phyloP scores from a whole-genome alignment of 495 filamentous ascomycete species.

The Lasiosphaeris hirsuta region DNA sequence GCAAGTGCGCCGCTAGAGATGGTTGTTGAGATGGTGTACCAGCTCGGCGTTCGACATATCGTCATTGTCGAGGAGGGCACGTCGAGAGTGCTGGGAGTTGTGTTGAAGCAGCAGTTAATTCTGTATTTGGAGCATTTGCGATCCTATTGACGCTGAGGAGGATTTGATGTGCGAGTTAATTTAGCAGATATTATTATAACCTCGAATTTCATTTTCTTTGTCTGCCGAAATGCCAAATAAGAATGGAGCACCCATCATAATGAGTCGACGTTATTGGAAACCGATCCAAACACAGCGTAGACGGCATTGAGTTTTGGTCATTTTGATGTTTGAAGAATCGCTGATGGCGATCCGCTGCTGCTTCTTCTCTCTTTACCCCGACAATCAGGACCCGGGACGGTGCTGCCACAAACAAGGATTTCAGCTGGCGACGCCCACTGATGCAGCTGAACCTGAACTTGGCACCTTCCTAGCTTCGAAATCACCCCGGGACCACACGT shows the following conservation, averaged over 20 bases:
- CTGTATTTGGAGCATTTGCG: conserved; percentile 32
- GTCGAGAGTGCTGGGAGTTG: conserved; percentile 37
- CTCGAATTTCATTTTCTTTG: neutral
- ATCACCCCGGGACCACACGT: neutral
- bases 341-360: too few relatives aligned
- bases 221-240: too few relatives aligned
- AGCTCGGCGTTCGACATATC: conserved; percentile 51
- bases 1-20: conserved; percentile 56
- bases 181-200: neutral
- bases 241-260: too few relatives aligned
- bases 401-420: too few relatives aligned
- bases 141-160: neutral
- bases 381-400: too few relatives aligned
- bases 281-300: too few relatives aligned
- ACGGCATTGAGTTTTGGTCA: too few relatives aligned
- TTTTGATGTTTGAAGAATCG: too few relatives aligned
- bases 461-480: too few relatives aligned
- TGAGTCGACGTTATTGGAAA: too few relatives aligned
- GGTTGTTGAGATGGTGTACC: conserved; percentile 57
- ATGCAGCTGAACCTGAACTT: too few relatives aligned
- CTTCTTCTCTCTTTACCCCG: neutral
- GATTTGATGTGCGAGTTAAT: neutral
- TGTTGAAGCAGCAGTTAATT: conserved; percentile 40
- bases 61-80: conserved; percentile 49
- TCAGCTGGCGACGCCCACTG: too few relatives aligned